Evolutionary conservation across 164 flowering plant genomes (phyloP), one percentile per base, ranked within the genome.

Genomic region (Macadamia tetraphylla): DNA sequence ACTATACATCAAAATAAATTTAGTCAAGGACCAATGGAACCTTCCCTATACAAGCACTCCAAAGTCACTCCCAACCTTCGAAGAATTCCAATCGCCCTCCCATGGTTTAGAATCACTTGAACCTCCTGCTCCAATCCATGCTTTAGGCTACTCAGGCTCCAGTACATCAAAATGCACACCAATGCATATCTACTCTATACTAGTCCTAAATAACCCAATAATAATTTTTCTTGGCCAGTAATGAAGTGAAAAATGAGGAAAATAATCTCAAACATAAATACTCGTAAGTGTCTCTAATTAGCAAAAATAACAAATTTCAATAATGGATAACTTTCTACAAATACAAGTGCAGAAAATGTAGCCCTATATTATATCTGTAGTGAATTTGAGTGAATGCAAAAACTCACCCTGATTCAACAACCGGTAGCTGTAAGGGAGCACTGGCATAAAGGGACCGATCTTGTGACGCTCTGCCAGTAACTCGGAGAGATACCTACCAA

Each of bases 321-420:
- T 2, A 49, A 17, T 53, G 57, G 2, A 12, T 3, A 14, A 17
- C 18, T 12, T 53, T 8, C 51, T 46, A 46, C 51, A 46, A 8
- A 11, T 13, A 30, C 8, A 14, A 60, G 62, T 60, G 40, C 11
- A 29, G 8, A 43, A 6, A 46, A 46, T n/a, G 29, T 9, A 52
- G 14, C 29, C 30, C 30, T 40, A 30, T 10, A 11, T 48, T 23
- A 23, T 0, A 29, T 15, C 29, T 9, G 14, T 31, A 55, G 35
- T 32, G 10, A 30, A 40, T 40, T 53, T 12, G 12, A 43, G 44
- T 31, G 58, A 49, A 52, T 46, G 52, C 53, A 58, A 62, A 15
- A 65, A 67, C 91, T 79, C 60, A 94, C 99, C 99, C 76, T 92
- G 95, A 75, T 81, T 92, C 80, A 94, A 74, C 82, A 94, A 79